phyloP scores from a whole-genome alignment of 2,329 filamentous ascomycete species.

The Colletotrichum lindemuthianum region DNA sequence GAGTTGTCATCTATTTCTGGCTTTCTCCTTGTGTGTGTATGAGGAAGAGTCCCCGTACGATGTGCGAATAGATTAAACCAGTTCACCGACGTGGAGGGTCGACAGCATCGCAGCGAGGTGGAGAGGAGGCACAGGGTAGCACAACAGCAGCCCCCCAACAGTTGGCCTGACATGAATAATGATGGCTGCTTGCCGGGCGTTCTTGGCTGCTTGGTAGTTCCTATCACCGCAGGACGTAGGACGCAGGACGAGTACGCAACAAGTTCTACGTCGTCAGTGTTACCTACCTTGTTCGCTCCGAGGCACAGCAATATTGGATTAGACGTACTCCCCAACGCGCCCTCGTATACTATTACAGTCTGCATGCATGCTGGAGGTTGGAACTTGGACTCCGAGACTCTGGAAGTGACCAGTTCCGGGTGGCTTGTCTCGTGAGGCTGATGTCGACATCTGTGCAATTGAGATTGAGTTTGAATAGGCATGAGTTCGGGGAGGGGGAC shows the following conservation, averaged over 20 bases:
- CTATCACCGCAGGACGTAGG: slow-evolving; percentile 7
- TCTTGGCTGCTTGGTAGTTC: slow-evolving; percentile 6
- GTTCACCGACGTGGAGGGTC: slow-evolving; percentile 12
- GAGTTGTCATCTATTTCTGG: slow-evolving; percentile 16
- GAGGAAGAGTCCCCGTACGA: slow-evolving; percentile 16
- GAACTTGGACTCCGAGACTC: background rate
- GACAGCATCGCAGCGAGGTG: background rate
- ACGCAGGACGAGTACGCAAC: background rate
- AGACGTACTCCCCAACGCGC: slow-evolving; percentile 7
- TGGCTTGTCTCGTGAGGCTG: slow-evolving; percentile 10
- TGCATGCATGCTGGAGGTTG: background rate
- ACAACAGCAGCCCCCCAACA: no score
- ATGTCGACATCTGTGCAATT: slow-evolving; percentile 26
- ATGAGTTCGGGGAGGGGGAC: slow-evolving; percentile 21
- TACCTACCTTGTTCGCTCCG: slow-evolving; percentile 1
- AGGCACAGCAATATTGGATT: slow-evolving; percentile 1
- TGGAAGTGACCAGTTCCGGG: slow-evolving; percentile 10
- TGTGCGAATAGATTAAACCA: background rate
- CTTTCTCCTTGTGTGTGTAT: no score
- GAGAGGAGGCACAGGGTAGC: background rate
- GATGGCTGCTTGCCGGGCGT: background rate
- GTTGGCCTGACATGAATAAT: no score
- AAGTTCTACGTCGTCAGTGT: slow-evolving; percentile 13
- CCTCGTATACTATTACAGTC: background rate
- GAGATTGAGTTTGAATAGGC: slow-evolving; percentile 31